Evolutionary conservation across 352 stramenopile species (phyloP).

Genomic region (Plasmopara muralis): DNA sequence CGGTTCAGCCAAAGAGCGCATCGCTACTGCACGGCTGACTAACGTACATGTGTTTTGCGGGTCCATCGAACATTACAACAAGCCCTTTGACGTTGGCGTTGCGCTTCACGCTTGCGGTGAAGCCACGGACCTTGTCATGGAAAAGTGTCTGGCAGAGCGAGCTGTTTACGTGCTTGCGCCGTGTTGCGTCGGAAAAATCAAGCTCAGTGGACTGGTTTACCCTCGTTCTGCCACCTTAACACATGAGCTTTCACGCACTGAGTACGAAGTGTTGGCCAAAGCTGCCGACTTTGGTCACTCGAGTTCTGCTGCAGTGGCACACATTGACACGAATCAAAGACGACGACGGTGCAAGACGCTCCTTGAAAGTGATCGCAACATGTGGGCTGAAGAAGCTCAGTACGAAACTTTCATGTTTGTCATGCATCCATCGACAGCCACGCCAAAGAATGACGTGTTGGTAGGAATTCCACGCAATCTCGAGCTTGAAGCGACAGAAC

Average conservation of each 20-base stretch:
- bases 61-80: conserved; percentile 62
- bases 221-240: conserved; percentile 46
- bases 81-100: conserved; percentile 70
- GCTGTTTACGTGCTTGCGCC: conserved; percentile 72
- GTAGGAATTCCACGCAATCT: conserved; percentile 45
- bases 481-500: conserved; percentile 1
- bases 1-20: conserved; percentile 49
- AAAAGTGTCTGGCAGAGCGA: conserved; percentile 52
- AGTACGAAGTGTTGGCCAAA: conserved; percentile 75
- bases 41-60: conserved; percentile 77
- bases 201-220: conserved; percentile 52
- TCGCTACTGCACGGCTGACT: conserved; percentile 43
- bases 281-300: conserved; percentile 70
- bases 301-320: conserved; percentile 30
- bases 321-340: conserved; percentile 40
- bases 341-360: conserved; percentile 75
- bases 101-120: conserved; percentile 76
- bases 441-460: conserved; percentile 80
- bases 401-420: conserved; percentile 73
- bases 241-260: conserved; percentile 37
- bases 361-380: conserved; percentile 74
- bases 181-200: conserved; percentile 80
- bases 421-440: conserved; percentile 63
- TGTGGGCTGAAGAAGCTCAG: conserved; percentile 38
- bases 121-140: conserved; percentile 75